Evolutionary conservation across 345 rosid species (phyloP).

Genomic region (Moricandia arvensis): DNA sequence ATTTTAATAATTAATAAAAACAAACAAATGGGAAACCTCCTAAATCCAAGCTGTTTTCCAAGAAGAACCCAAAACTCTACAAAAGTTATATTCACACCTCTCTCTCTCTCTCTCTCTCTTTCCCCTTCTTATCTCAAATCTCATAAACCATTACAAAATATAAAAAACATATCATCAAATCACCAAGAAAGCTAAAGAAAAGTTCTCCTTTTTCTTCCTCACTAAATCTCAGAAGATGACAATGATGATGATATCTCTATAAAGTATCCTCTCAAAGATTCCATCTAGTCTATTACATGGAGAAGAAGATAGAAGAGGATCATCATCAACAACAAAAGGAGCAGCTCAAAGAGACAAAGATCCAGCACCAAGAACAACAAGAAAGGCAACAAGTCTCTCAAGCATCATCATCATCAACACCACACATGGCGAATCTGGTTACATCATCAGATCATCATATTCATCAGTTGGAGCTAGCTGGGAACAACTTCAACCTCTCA

Average conservation of each 20-base stretch:
- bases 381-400: slow-evolving; percentile 4
- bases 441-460: slow-evolving; percentile 31
- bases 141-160: slow-evolving; percentile 22
- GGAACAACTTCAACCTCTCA: slow-evolving; percentile 21
- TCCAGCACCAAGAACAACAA: slow-evolving; percentile 19
- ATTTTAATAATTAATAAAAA: background rate
- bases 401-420: slow-evolving; percentile 23
- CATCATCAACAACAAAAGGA: slow-evolving; percentile 4
- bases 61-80: slow-evolving; percentile 41
- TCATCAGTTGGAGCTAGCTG: slow-evolving; percentile 47
- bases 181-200: slow-evolving; percentile 33
- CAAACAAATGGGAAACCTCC: slow-evolving; percentile 54
- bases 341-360: slow-evolving; percentile 18
- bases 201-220: slow-evolving; percentile 23
- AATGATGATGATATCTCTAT: slow-evolving; percentile 27
- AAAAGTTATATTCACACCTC: slow-evolving; percentile 54
- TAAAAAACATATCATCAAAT: slow-evolving; percentile 12
- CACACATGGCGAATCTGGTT: slow-evolving; percentile 49
- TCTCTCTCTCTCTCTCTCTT: slow-evolving; percentile 29
- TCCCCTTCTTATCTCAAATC: slow-evolving; percentile 23
- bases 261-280: slow-evolving; percentile 26
- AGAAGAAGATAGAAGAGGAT: slow-evolving; percentile 16
- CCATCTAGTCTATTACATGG: slow-evolving; percentile 22
- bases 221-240: slow-evolving; percentile 29
- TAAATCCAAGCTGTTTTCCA: slow-evolving; percentile 66